These are phyloP conservation scores for Bimuria novae-zelandiae DNA, from an alignment of 2,329 filamentous ascomycete genomes.

Conservation along the genomic window DNA sequence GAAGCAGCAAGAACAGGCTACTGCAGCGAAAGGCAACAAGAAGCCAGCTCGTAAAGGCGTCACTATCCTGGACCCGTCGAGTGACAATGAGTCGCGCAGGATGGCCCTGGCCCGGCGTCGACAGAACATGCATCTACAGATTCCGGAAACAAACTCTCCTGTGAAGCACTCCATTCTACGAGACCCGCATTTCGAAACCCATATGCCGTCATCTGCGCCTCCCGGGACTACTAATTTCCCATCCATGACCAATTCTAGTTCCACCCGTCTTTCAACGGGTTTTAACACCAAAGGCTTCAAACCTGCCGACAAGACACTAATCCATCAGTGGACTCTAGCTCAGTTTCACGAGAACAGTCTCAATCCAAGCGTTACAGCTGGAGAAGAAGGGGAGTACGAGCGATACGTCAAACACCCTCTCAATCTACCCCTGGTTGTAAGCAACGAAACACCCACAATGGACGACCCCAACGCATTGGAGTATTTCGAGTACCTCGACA, in stretches of 20 bases:
- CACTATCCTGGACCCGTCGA: slow-evolving; percentile 67
- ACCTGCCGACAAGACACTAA: slow-evolving; percentile 76
- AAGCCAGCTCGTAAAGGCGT: slow-evolving; percentile 69
- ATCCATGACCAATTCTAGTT: slow-evolving; percentile 34
- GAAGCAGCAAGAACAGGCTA: slow-evolving; percentile 58
- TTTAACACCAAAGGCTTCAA: slow-evolving; percentile 41
- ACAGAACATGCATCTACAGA: slow-evolving; percentile 26
- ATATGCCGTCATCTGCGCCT: slow-evolving; percentile 25
- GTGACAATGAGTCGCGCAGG: slow-evolving; percentile 37
- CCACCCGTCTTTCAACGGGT: slow-evolving; percentile 32
- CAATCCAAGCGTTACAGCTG: slow-evolving; percentile 76
- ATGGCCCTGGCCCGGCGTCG: slow-evolving; percentile 25
- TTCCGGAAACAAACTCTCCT: slow-evolving; percentile 40
- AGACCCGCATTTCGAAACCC: slow-evolving; percentile 44
- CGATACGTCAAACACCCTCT: slow-evolving; percentile 88
- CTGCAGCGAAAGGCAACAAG: slow-evolving; percentile 64
- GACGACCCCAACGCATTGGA: slow-evolving; percentile 62
- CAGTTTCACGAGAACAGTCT: slow-evolving; percentile 85
- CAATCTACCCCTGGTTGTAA: slow-evolving; percentile 81
- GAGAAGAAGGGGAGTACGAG: slow-evolving; percentile 84
- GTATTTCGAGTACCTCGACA: slow-evolving; percentile 80
- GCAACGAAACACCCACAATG: slow-evolving; percentile 63
- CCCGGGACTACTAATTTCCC: slow-evolving; percentile 23
- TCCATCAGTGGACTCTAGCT: slow-evolving; percentile 85
- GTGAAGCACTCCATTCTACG: slow-evolving; percentile 50